Conservation (phyloP, 805 yeast genomes). For the Candida suzukii region DNA sequence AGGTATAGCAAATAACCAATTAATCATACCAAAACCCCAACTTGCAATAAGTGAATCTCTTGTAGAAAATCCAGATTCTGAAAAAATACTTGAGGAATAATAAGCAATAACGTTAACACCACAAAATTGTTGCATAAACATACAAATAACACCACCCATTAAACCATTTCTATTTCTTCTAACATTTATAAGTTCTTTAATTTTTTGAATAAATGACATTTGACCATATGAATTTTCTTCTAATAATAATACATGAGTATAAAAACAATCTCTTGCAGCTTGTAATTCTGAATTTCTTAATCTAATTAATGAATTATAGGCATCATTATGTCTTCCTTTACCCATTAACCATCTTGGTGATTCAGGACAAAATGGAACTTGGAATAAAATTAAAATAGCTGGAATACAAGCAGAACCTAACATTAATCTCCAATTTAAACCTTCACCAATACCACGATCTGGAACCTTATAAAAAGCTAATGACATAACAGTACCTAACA, state of each 20-base stretch:
- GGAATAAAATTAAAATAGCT: conserved; percentile 50
- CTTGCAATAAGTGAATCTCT: conserved; percentile 68
- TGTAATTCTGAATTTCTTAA: conserved; percentile 46
- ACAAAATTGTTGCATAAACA: conserved; percentile 89
- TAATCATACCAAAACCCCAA: conserved; percentile 80
- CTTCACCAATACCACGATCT: conserved; percentile 35
- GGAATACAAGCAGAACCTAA: conserved; percentile 63
- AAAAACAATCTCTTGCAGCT: conserved; percentile 68
- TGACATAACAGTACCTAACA: conserved; percentile 61
- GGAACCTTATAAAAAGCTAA: conserved; percentile 56
- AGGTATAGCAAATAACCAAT: conserved; percentile 75
- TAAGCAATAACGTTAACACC: conserved; percentile 86
- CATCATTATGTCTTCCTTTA: conserved; percentile 53
- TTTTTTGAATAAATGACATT: conserved; percentile 38
- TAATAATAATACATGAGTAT: conserved; percentile 55
- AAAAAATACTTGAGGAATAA: conserved; percentile 72
- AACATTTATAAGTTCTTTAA: conserved; percentile 55
- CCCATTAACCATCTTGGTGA: conserved; percentile 78
- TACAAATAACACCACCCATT: conserved; percentile 71
- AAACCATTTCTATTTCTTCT: conserved; percentile 83
- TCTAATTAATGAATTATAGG: conserved; percentile 40
- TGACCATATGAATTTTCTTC: conserved; percentile 48
- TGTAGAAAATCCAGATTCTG: conserved; percentile 56
- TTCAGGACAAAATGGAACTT: conserved; percentile 65
- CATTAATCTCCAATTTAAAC: conserved; percentile 67